These are phyloP conservation scores for Rhododendron henanense DNA, from an alignment of 148 eudicot species.

Conservation along the genomic window DNA sequence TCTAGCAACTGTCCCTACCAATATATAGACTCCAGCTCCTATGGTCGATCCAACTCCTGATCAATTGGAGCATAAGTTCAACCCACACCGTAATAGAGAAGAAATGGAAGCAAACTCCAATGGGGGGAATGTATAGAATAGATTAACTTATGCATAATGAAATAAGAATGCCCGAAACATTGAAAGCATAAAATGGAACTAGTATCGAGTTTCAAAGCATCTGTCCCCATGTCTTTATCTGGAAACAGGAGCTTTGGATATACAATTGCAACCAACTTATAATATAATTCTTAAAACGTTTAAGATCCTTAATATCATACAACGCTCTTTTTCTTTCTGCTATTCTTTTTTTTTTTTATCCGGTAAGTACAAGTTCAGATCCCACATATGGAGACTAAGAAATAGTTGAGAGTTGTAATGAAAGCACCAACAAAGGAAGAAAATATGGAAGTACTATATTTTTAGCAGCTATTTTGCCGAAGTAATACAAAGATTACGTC, in stretches of 20 bases:
- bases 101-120: background rate
- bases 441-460: too few species aligned
- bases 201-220: background rate
- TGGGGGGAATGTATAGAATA: background rate
- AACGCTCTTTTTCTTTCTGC: background rate
- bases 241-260: background rate
- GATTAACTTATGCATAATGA: background rate
- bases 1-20: conserved; percentile 68
- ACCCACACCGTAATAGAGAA: background rate
- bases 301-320: background rate
- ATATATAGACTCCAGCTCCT: conserved; percentile 78
- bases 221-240: background rate
- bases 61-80: conserved; percentile 4
- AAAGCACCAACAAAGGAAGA: too few species aligned
- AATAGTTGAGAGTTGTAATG: too few species aligned
- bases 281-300: background rate
- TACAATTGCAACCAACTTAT: background rate
- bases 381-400: background rate
- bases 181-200: background rate
- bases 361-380: background rate
- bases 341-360: background rate
- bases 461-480: too few species aligned
- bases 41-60: conserved; percentile 70
- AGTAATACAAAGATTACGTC: too few species aligned
- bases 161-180: background rate